Evolutionary conservation across 148 eudicot genomes (phyloP).

Genomic region (Rhododendron williamsianum): DNA sequence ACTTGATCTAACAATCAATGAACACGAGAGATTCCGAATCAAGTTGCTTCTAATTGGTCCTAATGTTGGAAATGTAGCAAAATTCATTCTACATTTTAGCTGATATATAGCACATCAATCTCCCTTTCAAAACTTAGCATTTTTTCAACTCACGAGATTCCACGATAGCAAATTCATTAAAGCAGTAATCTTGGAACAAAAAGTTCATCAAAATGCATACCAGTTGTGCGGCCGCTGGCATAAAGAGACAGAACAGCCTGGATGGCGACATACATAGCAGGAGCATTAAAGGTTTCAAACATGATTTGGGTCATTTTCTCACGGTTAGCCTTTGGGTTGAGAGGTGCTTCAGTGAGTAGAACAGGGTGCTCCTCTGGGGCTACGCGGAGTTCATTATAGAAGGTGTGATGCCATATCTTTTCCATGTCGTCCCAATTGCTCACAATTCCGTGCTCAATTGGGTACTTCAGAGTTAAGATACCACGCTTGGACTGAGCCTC

Average conservation of each 20-base stretch:
- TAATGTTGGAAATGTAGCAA: background rate
- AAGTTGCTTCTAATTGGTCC: background rate
- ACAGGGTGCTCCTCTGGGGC: slow-evolving; percentile 28
- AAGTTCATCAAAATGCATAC: slow-evolving; percentile 7
- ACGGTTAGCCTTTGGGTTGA: slow-evolving; percentile 26
- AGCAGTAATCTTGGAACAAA: background rate
- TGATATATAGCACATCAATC: background rate
- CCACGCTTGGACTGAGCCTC: slow-evolving; percentile 25
- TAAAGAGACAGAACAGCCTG: slow-evolving; percentile 25
- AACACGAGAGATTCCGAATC: background rate
- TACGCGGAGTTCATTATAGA: slow-evolving; percentile 19
- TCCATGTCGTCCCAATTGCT: slow-evolving; percentile 25
- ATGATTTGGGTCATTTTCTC: slow-evolving; percentile 24
- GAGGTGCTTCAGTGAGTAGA: slow-evolving; percentile 23
- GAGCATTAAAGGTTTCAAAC: slow-evolving; percentile 22
- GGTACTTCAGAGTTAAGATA: slow-evolving; percentile 21
- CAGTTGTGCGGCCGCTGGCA: slow-evolving; percentile 25
- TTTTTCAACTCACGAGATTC: background rate
- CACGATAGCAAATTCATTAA: background rate
- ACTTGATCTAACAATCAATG: background rate
- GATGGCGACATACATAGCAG: slow-evolving; percentile 24
- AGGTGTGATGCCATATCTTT: slow-evolving; percentile 25
- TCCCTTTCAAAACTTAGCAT: background rate
- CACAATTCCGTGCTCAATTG: slow-evolving; percentile 23
- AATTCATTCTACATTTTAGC: background rate